Evolutionary conservation across 345 rosid species (phyloP).

Genomic region (Abelmoschus esculentus): DNA sequence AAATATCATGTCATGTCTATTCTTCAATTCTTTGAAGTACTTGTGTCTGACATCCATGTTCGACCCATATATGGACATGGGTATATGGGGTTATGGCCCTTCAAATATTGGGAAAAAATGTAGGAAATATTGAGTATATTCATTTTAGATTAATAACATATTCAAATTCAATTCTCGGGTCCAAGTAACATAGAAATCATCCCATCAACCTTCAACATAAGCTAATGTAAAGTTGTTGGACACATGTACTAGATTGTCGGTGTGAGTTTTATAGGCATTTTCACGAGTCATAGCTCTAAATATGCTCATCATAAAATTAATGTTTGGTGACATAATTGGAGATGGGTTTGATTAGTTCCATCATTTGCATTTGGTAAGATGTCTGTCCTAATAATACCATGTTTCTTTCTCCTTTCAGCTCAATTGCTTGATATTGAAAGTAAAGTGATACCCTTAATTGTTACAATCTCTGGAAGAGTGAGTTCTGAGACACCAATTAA

Average conservation of each 20-base stretch:
- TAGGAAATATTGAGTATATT: not conserved
- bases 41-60: not conserved
- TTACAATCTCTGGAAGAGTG: slow-evolving; percentile 71
- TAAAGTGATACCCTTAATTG: slow-evolving; percentile 62
- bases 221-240: not conserved
- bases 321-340: not conserved
- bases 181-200: not conserved
- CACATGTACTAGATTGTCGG: not conserved
- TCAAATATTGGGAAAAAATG: not conserved
- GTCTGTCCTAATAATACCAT: slow-evolving; percentile 7
- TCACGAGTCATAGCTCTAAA: not conserved
- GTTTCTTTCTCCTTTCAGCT: slow-evolving; percentile 38
- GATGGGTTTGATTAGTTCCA: not conserved
- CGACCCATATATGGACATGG: not conserved
- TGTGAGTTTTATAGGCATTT: not conserved
- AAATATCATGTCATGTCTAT: not conserved
- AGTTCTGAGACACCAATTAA: slow-evolving; percentile 84
- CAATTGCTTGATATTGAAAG: slow-evolving; percentile 65
- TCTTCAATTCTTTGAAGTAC: not conserved
- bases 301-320: not conserved
- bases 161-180: not conserved
- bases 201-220: not conserved
- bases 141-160: not conserved
- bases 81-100: not conserved
- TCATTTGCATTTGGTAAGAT: not conserved